Evolutionary conservation across 352 stramenopile genomes (phyloP).

Genomic region (Globisporangium acanthophoron): DNA sequence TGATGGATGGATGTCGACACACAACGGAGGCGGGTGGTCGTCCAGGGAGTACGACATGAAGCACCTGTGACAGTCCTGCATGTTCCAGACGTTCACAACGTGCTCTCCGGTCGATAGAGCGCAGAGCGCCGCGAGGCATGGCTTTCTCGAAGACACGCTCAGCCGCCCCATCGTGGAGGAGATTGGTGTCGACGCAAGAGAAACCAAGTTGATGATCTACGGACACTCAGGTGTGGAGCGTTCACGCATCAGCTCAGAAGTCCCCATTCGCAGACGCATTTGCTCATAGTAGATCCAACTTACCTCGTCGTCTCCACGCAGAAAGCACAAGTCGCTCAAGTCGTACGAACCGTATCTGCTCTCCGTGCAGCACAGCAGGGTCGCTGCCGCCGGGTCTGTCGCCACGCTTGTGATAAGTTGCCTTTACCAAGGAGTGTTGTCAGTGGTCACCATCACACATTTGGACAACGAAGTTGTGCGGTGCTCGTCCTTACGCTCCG

Average conservation of each 20-base stretch:
- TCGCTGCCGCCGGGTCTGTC: slow-evolving; percentile 40
- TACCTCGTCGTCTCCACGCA: slow-evolving; percentile 64
- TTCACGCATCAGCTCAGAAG: background rate
- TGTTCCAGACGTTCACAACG: slow-evolving; percentile 57
- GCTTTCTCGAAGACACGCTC: slow-evolving; percentile 35
- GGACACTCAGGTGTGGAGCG: background rate
- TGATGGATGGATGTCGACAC: slow-evolving; percentile 53
- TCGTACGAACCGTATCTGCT: slow-evolving; percentile 60
- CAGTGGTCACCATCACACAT: background rate
- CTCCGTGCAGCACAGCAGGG: slow-evolving; percentile 59
- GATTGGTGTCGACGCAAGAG: slow-evolving; percentile 44
- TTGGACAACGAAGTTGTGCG: background rate
- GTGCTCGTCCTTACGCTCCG: slow-evolving; percentile 25
- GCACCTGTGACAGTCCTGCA: slow-evolving; percentile 52
- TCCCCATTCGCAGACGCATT: background rate
- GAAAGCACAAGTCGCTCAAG: slow-evolving; percentile 60
- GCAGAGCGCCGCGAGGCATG: slow-evolving; percentile 41
- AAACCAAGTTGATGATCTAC: slow-evolving; percentile 33
- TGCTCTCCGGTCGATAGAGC: slow-evolving; percentile 31
- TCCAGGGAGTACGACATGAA: slow-evolving; percentile 48
- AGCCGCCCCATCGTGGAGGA: slow-evolving; percentile 30
- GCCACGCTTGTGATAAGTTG: slow-evolving; percentile 37
- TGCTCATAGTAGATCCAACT: too few relatives aligned
- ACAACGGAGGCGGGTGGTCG: slow-evolving; percentile 26
- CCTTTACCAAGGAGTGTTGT: slow-evolving; percentile 14